phyloP scores from a whole-genome alignment of 371 early-diverging fungal genomes.

The Batkoa obscura region DNA sequence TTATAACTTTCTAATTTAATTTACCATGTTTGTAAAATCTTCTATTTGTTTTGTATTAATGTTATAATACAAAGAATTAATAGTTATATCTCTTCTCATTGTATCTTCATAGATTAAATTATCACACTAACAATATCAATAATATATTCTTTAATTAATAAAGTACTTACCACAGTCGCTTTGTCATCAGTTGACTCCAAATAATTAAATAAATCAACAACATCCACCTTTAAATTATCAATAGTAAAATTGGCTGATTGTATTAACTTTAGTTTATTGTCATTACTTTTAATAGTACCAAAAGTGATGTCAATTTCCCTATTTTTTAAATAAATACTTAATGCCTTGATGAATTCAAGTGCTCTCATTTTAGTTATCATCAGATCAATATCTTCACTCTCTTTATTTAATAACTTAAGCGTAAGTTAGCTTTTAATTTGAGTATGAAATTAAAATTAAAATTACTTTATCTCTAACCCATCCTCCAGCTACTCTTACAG shows the following conservation, averaged over 20 bases:
- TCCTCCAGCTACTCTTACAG: conserved; percentile 90
- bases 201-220: conserved; percentile 92
- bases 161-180: no score
- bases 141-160: no score
- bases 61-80: conserved; percentile 98
- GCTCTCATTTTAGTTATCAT: conserved; percentile 94
- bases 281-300: conserved; percentile 80
- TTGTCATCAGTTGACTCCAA: conserved; percentile 73
- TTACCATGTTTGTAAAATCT: conserved; percentile 66
- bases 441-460: not conserved
- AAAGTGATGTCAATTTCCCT: not conserved
- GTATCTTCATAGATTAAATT: no score
- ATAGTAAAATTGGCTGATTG: conserved; percentile 91
- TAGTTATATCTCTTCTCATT: conserved; percentile 90
- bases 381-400: conserved; percentile 89
- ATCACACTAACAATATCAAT: no score
- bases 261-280: conserved; percentile 95
- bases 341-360: conserved; percentile 90
- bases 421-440: conserved; percentile 4
- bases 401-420: conserved; percentile 61
- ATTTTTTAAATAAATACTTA: no score
- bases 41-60: conserved; percentile 74
- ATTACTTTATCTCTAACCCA: conserved; percentile 96
- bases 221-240: conserved; percentile 72
- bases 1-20: not conserved